These are phyloP conservation scores for Cadophora sp. DNA, from an alignment of 2,329 filamentous ascomycete species.

Conservation along the genomic window DNA sequence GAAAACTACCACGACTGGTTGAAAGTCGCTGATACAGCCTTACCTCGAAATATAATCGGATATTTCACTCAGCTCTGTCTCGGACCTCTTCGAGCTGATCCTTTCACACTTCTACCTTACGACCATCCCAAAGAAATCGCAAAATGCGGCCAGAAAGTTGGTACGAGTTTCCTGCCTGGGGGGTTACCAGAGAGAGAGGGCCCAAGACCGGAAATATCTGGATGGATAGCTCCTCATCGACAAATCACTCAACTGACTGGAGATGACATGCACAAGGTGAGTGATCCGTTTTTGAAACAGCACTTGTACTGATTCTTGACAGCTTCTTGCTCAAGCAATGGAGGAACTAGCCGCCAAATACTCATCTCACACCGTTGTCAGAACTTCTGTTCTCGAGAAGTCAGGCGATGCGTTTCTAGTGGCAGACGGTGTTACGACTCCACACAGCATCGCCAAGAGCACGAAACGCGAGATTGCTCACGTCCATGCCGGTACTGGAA, in stretches of 20 bases:
- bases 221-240: conserved; percentile 38
- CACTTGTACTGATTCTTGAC: not conserved
- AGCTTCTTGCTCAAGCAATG: conserved; percentile 31
- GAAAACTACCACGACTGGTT: conserved; percentile 38
- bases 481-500: conserved; percentile 34
- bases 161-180: conserved; percentile 29
- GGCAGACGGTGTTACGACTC: conserved; percentile 29
- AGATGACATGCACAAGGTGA: conserved; percentile 35
- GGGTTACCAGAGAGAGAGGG: conserved; percentile 34
- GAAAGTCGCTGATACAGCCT: conserved; percentile 36
- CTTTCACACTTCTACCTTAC: conserved; percentile 33
- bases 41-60: conserved; percentile 37
- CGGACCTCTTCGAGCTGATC: conserved; percentile 32
- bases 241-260: conserved; percentile 33
- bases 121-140: conserved; percentile 36
- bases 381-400: conserved; percentile 37
- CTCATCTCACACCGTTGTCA: conserved; percentile 26
- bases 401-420: conserved; percentile 36
- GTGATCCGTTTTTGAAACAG: not conserved
- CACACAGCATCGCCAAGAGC: conserved; percentile 32
- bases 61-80: conserved; percentile 37
- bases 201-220: conserved; percentile 31
- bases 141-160: conserved; percentile 33
- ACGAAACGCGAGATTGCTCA: conserved; percentile 38
- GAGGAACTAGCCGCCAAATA: conserved; percentile 29